Base-by-base conservation (phyloP, 208 protist genomes). In the Giardia duodenalis region DNA sequence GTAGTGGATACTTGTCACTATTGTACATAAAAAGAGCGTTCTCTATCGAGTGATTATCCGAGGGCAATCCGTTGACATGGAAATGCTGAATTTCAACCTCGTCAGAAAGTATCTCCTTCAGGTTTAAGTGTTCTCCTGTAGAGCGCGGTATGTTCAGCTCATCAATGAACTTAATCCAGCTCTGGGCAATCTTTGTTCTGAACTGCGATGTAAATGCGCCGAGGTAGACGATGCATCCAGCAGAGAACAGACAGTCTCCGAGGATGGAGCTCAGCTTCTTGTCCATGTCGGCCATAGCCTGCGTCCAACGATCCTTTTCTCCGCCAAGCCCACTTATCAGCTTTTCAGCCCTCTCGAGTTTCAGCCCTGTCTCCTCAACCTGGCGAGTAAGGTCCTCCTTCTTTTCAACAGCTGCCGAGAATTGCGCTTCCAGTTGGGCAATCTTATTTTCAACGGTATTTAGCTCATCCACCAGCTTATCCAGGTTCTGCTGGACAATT, bases 81-180 rank as follows among this genome's bases (percentile, higher is more conserved):
- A 98, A 99, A 94, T 98, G 94, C 46, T 97, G 96, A 86, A 98
- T 97, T 88, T 96, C 90, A 91, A 99, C 96, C 0, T 97, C 96
- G 94, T 99, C 97, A 99, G 95, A 98, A 46, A 97, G 97, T 44
- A 98, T 96, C 92, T 98, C 97, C 44, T 98, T 97, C 92, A 98
- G 97, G 93, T 97, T 96, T 2, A 97, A 97, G n/a, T 99, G 95
- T 44, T 57, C 46, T 44, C 89, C 1, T 95, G 93, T 2, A 95
- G 96, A 97, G 47, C 98, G 93, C 0, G 97, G 97, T 76, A 99
- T 97, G 44, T 95, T 88, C n/a, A 95, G 92, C 91, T 96, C 94
- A 2, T 93, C 92, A 46, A 99, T 94, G 93, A 98, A 96, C 30
- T 92, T 93, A 67, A 97, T 92, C 97, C 97, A 99, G 76, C 96